A percentile compares a stretch with the other conserved stretches of the same genome.
phyloP scores from a whole-genome alignment of 2,329 filamentous ascomycete genomes.

The Sporothrix mexicana region DNA sequence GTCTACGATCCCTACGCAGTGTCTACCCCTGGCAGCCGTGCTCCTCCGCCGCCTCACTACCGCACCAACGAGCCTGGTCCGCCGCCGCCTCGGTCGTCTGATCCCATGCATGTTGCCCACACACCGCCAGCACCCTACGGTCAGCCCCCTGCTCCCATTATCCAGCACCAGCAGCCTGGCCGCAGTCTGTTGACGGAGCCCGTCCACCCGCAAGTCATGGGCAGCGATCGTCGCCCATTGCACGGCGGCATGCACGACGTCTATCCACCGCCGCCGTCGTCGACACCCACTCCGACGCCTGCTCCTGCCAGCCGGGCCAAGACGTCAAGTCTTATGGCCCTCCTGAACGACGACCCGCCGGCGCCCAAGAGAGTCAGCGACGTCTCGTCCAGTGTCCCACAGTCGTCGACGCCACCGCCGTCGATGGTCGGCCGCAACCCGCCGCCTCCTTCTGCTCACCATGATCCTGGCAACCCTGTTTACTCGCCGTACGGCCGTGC shows the following conservation, averaged over 20 bases:
- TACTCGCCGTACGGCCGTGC: constrained; percentile 56
- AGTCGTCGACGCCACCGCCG: constrained; percentile 32
- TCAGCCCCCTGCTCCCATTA: neutral
- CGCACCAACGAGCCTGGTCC: constrained; percentile 25
- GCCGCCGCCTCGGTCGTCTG: neutral
- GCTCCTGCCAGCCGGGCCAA: constrained; percentile 50
- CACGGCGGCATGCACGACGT: constrained; percentile 30
- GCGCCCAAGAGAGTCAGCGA: constrained; percentile 58
- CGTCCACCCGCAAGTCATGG: constrained; percentile 36
- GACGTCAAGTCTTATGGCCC: constrained; percentile 66
- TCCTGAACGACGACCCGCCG: constrained; percentile 66
- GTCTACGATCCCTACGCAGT: constrained; percentile 33
- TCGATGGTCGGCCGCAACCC: constrained; percentile 46
- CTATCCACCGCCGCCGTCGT: constrained; percentile 45
- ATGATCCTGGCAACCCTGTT: constrained; percentile 54
- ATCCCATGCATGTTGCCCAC: constrained; percentile 19
- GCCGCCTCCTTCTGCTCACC: constrained; percentile 58
- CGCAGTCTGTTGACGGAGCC: constrained; percentile 36
- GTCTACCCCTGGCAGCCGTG: constrained; percentile 13
- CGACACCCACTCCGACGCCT: constrained; percentile 44
- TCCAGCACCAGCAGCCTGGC: constrained; percentile 32
- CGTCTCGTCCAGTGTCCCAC: constrained; percentile 44
- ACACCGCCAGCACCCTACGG: constrained; percentile 26
- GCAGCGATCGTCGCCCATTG: constrained; percentile 45
- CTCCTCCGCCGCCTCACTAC: constrained; percentile 27